These are phyloP conservation scores for Wallacemonas rigidus DNA, from an alignment of 208 protist genomes.

Conservation along the genomic window DNA sequence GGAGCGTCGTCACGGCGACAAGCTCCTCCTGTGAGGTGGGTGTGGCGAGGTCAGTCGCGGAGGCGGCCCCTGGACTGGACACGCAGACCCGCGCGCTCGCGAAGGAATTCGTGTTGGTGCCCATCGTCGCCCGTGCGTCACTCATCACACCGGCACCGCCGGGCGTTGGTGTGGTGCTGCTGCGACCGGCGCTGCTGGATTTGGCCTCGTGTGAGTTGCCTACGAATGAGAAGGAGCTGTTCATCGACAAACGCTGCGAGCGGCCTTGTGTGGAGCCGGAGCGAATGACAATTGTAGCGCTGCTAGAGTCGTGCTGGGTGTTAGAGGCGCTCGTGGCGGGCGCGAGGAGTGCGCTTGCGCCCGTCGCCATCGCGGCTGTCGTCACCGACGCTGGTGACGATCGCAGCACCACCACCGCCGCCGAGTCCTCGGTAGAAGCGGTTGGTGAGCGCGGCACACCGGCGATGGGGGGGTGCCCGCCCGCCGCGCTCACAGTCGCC, in stretches of 20 bases:
- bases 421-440: too few relatives aligned
- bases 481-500: too few relatives aligned
- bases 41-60: neutral
- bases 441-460: too few relatives aligned
- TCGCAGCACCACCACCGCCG: too few relatives aligned
- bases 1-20: neutral
- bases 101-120: constrained; percentile 11
- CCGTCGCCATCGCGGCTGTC: neutral
- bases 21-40: neutral
- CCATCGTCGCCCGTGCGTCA: constrained; percentile 1
- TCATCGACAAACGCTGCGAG: constrained; percentile 3
- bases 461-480: too few relatives aligned
- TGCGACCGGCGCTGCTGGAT: neutral
- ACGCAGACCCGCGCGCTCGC: neutral
- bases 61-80: neutral
- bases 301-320: neutral
- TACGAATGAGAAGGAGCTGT: constrained; percentile 3
- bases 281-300: neutral
- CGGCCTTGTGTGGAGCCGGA: constrained; percentile 4
- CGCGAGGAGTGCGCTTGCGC: neutral
- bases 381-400: neutral
- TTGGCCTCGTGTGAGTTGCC: neutral
- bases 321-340: neutral
- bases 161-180: neutral
- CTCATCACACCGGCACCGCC: neutral